Conservation (phyloP, 257 asterid species). For the Przewalskia tangutica region DNA sequence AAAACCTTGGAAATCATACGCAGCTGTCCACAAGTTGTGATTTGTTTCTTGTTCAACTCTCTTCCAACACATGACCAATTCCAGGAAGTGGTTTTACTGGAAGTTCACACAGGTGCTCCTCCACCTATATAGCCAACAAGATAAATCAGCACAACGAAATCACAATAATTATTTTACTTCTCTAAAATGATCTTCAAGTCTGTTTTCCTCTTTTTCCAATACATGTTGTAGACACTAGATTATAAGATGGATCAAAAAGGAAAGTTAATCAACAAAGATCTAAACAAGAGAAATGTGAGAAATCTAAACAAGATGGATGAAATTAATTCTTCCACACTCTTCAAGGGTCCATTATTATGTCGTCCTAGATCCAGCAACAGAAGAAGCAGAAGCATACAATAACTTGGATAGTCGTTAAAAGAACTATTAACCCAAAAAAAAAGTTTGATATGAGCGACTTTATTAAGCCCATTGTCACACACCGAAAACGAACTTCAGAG, state of each 20-base stretch:
- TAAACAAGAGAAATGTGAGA: background rate
- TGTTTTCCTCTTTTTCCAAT: background rate
- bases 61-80: slow-evolving; percentile 77
- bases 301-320: too few species aligned
- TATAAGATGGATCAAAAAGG: background rate
- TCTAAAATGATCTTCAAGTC: background rate
- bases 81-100: slow-evolving; percentile 97
- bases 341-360: background rate
- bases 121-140: slow-evolving; percentile 44
- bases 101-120: slow-evolving; percentile 52
- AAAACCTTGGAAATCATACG: slow-evolving; percentile 61
- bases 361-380: background rate
- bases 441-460: background rate
- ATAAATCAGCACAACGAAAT: background rate
- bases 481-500: background rate
- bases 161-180: background rate
- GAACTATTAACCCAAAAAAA: background rate
- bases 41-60: slow-evolving; percentile 50
- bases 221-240: background rate
- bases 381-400: background rate
- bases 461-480: background rate
- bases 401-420: background rate
- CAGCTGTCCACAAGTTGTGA: slow-evolving; percentile 70
- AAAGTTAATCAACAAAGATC: background rate
- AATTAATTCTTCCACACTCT: background rate